Conservation (phyloP, 257 asterid genomes). For the Haberlea rhodopensis region DNA sequence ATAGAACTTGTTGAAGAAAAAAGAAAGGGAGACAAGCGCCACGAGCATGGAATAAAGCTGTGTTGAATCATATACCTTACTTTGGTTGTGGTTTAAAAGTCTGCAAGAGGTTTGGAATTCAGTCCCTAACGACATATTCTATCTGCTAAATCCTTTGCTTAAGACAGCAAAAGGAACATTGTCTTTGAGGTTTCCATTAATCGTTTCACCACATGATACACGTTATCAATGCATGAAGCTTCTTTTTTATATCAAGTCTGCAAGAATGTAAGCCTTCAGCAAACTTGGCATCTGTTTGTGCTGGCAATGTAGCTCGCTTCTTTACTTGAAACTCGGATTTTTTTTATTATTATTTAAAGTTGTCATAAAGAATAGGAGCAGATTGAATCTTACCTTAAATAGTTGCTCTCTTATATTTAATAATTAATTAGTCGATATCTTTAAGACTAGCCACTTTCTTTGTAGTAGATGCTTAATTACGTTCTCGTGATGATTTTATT, state of each 20-base stretch:
- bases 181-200: not conserved
- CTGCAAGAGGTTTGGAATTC: constrained; percentile 45
- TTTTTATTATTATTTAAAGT: too few species aligned
- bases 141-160: constrained; percentile 15
- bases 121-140: constrained; percentile 8
- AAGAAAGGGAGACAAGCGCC: not conserved
- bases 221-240: not conserved
- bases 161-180: constrained; percentile 10
- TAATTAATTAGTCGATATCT: too few species aligned
- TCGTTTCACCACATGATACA: constrained; percentile 13
- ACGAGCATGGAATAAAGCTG: constrained; percentile 41
- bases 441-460: too few species aligned
- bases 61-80: constrained; percentile 61
- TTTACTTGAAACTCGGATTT: not conserved
- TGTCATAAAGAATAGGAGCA: not conserved
- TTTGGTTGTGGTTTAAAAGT: constrained; percentile 43
- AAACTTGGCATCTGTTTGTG: not conserved
- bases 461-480: too few species aligned
- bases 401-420: too few species aligned
- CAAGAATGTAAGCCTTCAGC: not conserved
- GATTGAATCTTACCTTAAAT: not conserved
- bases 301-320: not conserved
- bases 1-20: constrained; percentile 1
- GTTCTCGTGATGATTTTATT: too few species aligned
- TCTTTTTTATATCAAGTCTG: not conserved